Evolutionary conservation across 2,329 filamentous ascomycete species (phyloP), one percentile per base, ranked within the genome.

Genomic region (Acrocalymma vagum): DNA sequence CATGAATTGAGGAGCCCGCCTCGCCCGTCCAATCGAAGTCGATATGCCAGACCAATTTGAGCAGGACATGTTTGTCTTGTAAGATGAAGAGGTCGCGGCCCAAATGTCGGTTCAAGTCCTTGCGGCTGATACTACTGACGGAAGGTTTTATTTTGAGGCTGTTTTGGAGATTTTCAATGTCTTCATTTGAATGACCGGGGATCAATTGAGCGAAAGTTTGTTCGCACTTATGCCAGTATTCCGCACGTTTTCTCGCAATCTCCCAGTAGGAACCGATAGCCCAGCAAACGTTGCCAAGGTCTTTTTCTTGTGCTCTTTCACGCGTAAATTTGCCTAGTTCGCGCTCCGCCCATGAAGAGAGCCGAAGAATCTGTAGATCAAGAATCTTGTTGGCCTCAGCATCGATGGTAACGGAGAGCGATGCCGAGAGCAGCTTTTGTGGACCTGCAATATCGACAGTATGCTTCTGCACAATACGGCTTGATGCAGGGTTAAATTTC

Each of bases 11-110:
- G 51, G 80, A 87, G 55, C 80, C 78, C 4, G 83, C 85, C 59
- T 89, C 86, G 5, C 86, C 86, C 0, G 85, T 85, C 86, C 85
- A 89, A 63, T 89, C 86, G 56, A 89, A 87, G 2, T 69, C 67
- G 28, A 87, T 83, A 30, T 67, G 72, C 86, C 86, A 90, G 41
- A 77, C 73, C 1, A 89, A 69, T 17, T 81, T 76, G 4, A 84
- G 39, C 9, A 73, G 63, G 2, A 78, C 72, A 8, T 70, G 45
- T 1, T 63, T 60, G 1, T 71, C 64, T 62, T 32, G 67, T 38
- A 70, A 53, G 48, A 34, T 58, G 36, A 54, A 53, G 3, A 51
- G 38, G 10, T 63, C 18, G 13, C 62, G 53, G 49, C 68, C 69
- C 3, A 73, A 50, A 45, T 67, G 76, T 1, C 77, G 74, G 1